phyloP scores from a whole-genome alignment of 257 asterid genomes.

The Solanum stenotomum region DNA sequence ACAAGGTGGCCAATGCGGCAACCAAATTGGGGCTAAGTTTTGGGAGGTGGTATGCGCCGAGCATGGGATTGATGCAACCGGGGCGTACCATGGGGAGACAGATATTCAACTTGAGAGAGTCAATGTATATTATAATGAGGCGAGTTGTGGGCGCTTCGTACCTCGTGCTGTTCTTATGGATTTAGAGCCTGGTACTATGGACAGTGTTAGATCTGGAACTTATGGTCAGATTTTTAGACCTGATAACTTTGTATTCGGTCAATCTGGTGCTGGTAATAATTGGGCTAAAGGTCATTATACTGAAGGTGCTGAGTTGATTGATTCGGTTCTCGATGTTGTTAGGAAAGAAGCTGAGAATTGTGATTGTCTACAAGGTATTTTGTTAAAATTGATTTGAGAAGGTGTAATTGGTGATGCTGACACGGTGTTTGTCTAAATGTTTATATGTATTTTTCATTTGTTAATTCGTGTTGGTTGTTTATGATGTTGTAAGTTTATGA shows the following conservation, averaged over 20 bases:
- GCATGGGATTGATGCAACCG: too few species aligned
- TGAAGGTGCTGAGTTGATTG: slow-evolving; percentile 41
- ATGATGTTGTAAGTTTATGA: too few species aligned
- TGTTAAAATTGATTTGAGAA: not conserved
- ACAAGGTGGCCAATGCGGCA: slow-evolving; percentile 48
- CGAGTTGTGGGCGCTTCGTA: too few species aligned
- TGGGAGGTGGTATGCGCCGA: too few species aligned
- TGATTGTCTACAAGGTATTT: slow-evolving; percentile 32
- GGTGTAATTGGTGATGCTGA: slow-evolving; percentile 11
- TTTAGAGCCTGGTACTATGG: too few species aligned
- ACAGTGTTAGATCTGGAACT: slow-evolving; percentile 11
- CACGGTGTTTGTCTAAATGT: too few species aligned
- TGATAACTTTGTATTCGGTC: slow-evolving; percentile 31
- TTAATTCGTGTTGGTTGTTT: too few species aligned
- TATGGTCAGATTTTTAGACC: slow-evolving; percentile 34
- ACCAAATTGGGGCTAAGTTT: slow-evolving; percentile 35
- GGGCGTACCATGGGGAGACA: too few species aligned
- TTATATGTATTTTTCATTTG: too few species aligned
- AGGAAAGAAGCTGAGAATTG: slow-evolving; percentile 41
- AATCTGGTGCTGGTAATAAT: slow-evolving; percentile 20
- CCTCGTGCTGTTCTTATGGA: too few species aligned
- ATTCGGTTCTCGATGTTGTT: slow-evolving; percentile 42
- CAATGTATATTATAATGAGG: too few species aligned
- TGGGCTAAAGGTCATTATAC: slow-evolving; percentile 38
- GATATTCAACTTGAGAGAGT: too few species aligned